Evolutionary conservation across 2,329 filamentous ascomycete genomes (phyloP), one percentile per base, ranked within the genome.

Genomic region (Chaetomium sp.): DNA sequence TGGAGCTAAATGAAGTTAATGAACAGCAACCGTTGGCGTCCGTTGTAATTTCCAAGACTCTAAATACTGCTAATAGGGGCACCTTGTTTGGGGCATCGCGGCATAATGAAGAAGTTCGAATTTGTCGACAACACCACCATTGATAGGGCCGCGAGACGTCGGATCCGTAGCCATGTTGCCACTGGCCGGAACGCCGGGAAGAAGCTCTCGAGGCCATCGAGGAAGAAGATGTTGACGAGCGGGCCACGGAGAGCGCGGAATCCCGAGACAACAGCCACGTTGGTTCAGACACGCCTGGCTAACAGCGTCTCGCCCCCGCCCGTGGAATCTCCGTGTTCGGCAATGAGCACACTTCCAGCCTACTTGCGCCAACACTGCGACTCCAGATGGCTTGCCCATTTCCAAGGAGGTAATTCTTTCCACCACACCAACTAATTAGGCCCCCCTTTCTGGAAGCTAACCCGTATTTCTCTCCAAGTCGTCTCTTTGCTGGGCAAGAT

Each of bases 111-210:
- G 56, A 37, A 43, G 10, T 58, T 58, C 11, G 43, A 55, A 19
- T 58, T 58, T 19, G 43, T 58, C 14, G 52, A 55, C 43, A 55
- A 49, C 49, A 46, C 33, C 44, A 4, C 49, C 35, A 38, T 37
- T 10, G 52, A 49, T 14, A 10, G 27, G 11, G 42, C n/a, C 6
- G 6, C 32, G 4, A 52, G 56, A 10, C 46, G n/a, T 35, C 56
- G 49, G 38, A 58, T 58, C 12, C 56, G 56, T 10, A 55, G 56
- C 43, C 52, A 49, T 41, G 56, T 45, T 1, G 56, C 56, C 35
- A 49, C n/a, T 10, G 56, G 56, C 27, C 52, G 43, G 8, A 58
- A 58, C 44, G 33, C 19, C 6, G 56, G 56, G 3, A 55, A 32
- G 49, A 58, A 50, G n/a, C 45, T 58, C 5, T 45, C 36, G 9